These are phyloP conservation scores for Wallacemonas sp. DNA, from an alignment of 208 protist species.

Conservation along the genomic window DNA sequence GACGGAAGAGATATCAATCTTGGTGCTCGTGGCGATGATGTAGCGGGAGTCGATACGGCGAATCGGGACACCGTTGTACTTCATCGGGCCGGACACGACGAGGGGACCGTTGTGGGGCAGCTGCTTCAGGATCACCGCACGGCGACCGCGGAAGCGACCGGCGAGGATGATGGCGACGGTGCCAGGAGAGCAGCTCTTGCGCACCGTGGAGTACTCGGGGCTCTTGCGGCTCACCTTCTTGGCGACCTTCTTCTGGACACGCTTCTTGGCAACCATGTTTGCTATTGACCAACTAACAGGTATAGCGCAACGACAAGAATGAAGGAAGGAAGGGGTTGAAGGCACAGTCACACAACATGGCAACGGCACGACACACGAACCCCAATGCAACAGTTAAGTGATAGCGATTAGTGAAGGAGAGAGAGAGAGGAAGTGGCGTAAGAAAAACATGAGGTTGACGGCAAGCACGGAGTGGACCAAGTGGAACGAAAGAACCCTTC, in stretches of 20 bases:
- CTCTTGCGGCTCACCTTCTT: slow-evolving; percentile 71
- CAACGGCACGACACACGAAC: too few relatives aligned
- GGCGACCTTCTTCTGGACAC: slow-evolving; percentile 35
- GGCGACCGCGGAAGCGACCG: slow-evolving; percentile 96
- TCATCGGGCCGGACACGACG: slow-evolving; percentile 95
- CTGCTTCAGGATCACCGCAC: slow-evolving; percentile 98
- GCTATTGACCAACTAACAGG: too few relatives aligned
- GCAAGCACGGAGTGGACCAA: too few relatives aligned
- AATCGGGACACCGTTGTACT: slow-evolving; percentile 98
- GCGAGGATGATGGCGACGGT: slow-evolving; percentile 90
- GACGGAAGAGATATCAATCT: slow-evolving; percentile 92
- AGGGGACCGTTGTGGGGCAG: slow-evolving; percentile 94
- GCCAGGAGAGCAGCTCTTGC: slow-evolving; percentile 60
- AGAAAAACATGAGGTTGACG: too few relatives aligned
- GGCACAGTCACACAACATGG: too few relatives aligned
- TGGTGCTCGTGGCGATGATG: slow-evolving; percentile 98
- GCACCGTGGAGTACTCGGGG: slow-evolving; percentile 58
- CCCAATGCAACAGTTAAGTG: too few relatives aligned
- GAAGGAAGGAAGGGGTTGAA: too few relatives aligned
- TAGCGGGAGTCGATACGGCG: slow-evolving; percentile 97
- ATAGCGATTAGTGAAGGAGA: too few relatives aligned
- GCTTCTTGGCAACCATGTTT: slow-evolving; percentile 35
- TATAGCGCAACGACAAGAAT: too few relatives aligned
- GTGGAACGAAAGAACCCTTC: too few relatives aligned
- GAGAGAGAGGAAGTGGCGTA: too few relatives aligned